A percentile compares a stretch with the other conserved stretches of the same genome.
phyloP scores from a whole-genome alignment of 2,329 filamentous ascomycete species.

The Colletotrichum filicis region DNA sequence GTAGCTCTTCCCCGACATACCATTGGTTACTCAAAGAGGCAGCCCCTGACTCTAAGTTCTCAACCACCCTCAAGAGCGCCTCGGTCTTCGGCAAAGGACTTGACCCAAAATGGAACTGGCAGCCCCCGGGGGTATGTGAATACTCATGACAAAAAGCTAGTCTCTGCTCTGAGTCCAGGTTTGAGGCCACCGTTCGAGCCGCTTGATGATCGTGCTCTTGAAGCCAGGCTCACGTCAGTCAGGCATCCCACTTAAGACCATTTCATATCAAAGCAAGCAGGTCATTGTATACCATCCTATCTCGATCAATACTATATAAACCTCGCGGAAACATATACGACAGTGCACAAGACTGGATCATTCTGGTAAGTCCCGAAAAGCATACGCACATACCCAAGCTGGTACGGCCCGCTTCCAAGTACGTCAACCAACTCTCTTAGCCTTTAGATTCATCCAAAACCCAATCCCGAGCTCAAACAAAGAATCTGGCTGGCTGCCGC shows the following conservation, averaged over 20 bases:
- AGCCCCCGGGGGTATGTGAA: background rate
- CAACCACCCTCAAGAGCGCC: background rate
- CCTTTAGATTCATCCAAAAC: background rate
- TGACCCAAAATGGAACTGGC: background rate
- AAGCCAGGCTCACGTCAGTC: background rate
- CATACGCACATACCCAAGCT: background rate
- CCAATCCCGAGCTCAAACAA: background rate
- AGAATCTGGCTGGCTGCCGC: background rate
- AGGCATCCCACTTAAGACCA: background rate
- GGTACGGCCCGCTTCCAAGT: background rate
- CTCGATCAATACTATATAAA: background rate
- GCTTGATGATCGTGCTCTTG: background rate
- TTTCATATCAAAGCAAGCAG: background rate
- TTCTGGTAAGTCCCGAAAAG: background rate
- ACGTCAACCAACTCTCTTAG: background rate
- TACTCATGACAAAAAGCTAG: background rate
- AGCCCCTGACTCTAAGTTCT: background rate
- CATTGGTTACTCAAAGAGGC: background rate
- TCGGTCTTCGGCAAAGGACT: background rate
- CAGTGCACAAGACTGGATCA: background rate
- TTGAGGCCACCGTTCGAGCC: background rate
- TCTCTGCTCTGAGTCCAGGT: background rate
- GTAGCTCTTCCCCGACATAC: background rate
- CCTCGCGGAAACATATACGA: background rate
- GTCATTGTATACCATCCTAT: background rate